phyloP scores from a whole-genome alignment of 805 yeast genomes.

The Jamesozyma spencerorum region DNA sequence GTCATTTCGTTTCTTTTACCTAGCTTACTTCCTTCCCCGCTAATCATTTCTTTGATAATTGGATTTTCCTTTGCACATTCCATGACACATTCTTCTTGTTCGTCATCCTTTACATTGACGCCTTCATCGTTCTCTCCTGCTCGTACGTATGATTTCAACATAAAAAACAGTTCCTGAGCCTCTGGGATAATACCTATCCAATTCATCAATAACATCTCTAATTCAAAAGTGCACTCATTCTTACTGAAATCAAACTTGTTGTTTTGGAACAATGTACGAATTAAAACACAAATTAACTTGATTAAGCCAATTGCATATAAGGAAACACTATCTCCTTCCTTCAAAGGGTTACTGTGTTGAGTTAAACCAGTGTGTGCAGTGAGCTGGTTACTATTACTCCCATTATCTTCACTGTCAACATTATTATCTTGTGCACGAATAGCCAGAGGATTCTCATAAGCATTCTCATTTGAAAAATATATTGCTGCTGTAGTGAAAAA shows the following conservation, averaged over 20 bases:
- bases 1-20: background rate
- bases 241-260: slow-evolving; percentile 38
- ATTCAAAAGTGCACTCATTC: slow-evolving; percentile 48
- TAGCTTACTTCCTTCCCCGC: background rate
- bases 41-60: too few species aligned
- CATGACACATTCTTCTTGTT: too few species aligned
- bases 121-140: slow-evolving; percentile 1
- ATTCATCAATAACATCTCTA: slow-evolving; percentile 50
- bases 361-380: too few species aligned
- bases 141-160: slow-evolving; percentile 20
- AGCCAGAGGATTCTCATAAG: slow-evolving; percentile 6
- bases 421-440: slow-evolving; percentile 9
- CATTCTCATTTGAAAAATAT: slow-evolving; percentile 28
- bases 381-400: background rate
- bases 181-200: slow-evolving; percentile 60
- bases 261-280: slow-evolving; percentile 40
- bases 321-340: slow-evolving; percentile 25
- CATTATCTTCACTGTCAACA: slow-evolving; percentile 8
- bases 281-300: slow-evolving; percentile 53
- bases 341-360: background rate
- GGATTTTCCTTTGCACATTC: too few species aligned
- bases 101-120: background rate
- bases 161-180: slow-evolving; percentile 50
- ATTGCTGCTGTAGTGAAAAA: slow-evolving; percentile 50
- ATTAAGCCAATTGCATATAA: slow-evolving; percentile 36